phyloP scores from a whole-genome alignment of 768 basidiomycete species.

The Suillus luteus region DNA sequence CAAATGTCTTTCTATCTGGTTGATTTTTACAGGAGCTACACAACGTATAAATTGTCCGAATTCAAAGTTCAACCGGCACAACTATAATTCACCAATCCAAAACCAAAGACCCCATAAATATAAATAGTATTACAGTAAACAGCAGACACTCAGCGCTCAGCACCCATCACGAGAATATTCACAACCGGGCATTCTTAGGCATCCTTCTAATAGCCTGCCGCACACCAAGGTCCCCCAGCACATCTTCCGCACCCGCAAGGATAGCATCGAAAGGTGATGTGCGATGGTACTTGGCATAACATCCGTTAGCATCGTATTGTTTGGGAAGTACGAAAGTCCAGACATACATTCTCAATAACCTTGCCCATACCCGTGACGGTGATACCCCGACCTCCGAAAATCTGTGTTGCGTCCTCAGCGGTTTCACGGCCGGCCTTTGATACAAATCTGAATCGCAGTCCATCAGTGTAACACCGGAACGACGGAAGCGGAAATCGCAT shows the following conservation, averaged over 20 bases:
- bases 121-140: neutral
- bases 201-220: constrained; percentile 73
- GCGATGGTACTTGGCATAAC: constrained; percentile 62
- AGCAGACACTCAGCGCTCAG: neutral
- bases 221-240: constrained; percentile 72
- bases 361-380: constrained; percentile 89
- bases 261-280: constrained; percentile 85
- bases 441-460: constrained; percentile 51
- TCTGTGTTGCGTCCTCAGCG: constrained; percentile 72
- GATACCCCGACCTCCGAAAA: constrained; percentile 89
- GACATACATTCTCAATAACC: constrained; percentile 73
- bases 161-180: constrained; percentile 11
- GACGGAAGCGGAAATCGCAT: constrained; percentile 27
- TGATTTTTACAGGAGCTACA: neutral
- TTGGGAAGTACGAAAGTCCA: neutral
- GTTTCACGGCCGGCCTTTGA: constrained; percentile 55
- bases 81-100: neutral
- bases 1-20: neutral
- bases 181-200: constrained; percentile 52
- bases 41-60: neutral
- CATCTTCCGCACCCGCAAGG: constrained; percentile 78
- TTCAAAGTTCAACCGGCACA: neutral
- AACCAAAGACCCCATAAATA: neutral
- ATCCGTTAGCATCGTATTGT: neutral
- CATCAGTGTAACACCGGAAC: constrained; percentile 7